Evolutionary conservation across 2,329 filamentous ascomycete genomes (phyloP), one percentile per base, ranked within the genome.

Genomic region (Fusarium mexicanum): DNA sequence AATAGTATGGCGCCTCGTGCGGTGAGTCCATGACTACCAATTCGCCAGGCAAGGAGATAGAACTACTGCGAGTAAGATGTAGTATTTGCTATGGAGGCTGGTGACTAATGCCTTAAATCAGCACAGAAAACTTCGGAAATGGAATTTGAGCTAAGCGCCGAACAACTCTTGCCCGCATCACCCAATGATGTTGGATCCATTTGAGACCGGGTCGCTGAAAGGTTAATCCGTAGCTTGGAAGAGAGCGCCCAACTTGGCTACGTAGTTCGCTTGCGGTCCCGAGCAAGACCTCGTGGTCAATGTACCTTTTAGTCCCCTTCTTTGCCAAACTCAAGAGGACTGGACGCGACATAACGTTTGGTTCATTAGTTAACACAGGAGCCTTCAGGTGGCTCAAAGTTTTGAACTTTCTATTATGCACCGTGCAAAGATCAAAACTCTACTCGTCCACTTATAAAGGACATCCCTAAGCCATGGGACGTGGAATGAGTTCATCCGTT

Each of bases 381-480:
- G 7, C 12, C 6, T 2, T 22, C 8, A 8, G 1, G 8, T 41
- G 18, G 38, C 12, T 3, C 1, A 22, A 22, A 13, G 12, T 6
- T 22, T 41, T 41, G 18, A 41, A 9, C 3, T 22, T 41, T 22
- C 13, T 2, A 0, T 41, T 22, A 41, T 22, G 38, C 38, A 41
- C 22, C 6, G 22, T 22, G 20, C 20, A 41, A 22, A 22, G 38
- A 22, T 41, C 16, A 17, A 9, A 43, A 41, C 20, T 9, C 13
- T 41, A 41, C 20, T 41, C 0, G 4, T 0, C 1, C 40, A 14
- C 4, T 13, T 22, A 41, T 41, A 41, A 41, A 3, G 13, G n/a
- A 18, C 11, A 29, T 8, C 9, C 9, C 9, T 29, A 9, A 48
- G 26, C 14, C 14, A 2, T 31, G 13, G 6, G 26, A 48, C 10